Evolutionary conservation across 2,329 filamentous ascomycete species (phyloP), one percentile per base, ranked within the genome.

Genomic region (Alternaria angustiovoidea): DNA sequence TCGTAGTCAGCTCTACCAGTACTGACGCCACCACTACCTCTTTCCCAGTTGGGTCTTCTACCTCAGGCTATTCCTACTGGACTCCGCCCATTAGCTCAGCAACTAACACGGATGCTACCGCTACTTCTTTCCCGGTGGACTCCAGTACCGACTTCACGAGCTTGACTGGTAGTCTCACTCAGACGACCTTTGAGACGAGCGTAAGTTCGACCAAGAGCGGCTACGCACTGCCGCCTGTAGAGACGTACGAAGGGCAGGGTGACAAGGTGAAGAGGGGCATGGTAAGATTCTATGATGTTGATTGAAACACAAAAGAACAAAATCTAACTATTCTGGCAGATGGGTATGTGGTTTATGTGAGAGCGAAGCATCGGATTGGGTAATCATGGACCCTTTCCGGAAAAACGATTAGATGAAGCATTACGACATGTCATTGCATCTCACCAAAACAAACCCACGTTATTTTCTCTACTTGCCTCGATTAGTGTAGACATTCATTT

Each of bases 301-400:
- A 16, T 7, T 36, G 20, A 22, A 24, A 20, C 14, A n/a, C 12
- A 46, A 26, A 47, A 5, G 36, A 11, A 26, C 39, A 14, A 18
- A n/a, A 26, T 38, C 60, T 62, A 53, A 62, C 34, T 18, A 3
- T 12, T 26, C 51, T n/a, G 32, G 18, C 28, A 64, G 62, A 59
- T 64, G 59, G 53, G 44, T 11, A 47, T 57, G 56, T 64, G 62
- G 62, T 64, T 62, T 18, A 30, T 64, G 52, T 64, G 32, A 56
- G 26, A 20, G n/a, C 11, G 20, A 49, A 16, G 6, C 30, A 26
- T 34, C 1, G 14, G 20, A 24, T 38, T n/a, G 7, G 30, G 46
- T 20, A 24, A 11, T 18, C 7, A 18, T 26, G 9, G 36, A 7
- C n/a, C n/a, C 22, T 7, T 20, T 51, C 36, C 3, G 26, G 18